phyloP scores from a whole-genome alignment of 495 filamentous ascomycete species.

The Neurospora sp. region DNA sequence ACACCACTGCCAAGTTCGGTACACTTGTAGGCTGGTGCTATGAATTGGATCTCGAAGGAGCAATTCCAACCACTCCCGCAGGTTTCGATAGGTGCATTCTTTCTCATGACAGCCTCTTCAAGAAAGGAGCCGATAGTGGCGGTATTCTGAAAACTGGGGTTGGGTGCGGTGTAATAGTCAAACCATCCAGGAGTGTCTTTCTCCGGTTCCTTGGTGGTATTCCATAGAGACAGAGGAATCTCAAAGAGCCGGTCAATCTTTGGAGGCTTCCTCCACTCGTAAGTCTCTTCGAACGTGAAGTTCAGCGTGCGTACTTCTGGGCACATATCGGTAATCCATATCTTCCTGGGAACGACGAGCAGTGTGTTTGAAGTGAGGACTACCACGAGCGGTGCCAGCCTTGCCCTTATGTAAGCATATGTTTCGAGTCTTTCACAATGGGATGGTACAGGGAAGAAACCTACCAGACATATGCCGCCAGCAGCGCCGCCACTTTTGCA shows the following conservation, averaged over 20 bases:
- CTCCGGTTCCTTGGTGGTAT: slow-evolving; percentile 18
- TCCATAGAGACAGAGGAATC: slow-evolving; percentile 24
- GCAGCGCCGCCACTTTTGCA: slow-evolving; percentile 21
- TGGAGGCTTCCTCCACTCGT: slow-evolving; percentile 24
- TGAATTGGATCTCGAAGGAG: slow-evolving; percentile 23
- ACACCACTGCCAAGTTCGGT: slow-evolving; percentile 25
- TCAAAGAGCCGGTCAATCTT: slow-evolving; percentile 19
- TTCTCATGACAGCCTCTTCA: slow-evolving; percentile 17
- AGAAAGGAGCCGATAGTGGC: slow-evolving; percentile 23
- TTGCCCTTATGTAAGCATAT: slow-evolving; percentile 10
- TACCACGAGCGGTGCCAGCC: slow-evolving; percentile 24
- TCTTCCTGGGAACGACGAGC: slow-evolving; percentile 12
- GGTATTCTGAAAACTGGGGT: slow-evolving; percentile 15
- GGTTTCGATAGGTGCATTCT: slow-evolving; percentile 18
- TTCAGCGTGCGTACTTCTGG: slow-evolving; percentile 24
- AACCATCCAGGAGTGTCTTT: slow-evolving; percentile 18
- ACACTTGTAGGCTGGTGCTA: slow-evolving; percentile 27
- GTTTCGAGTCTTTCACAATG: background rate
- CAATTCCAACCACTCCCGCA: slow-evolving; percentile 32
- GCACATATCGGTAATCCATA: slow-evolving; percentile 4
- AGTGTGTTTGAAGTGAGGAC: slow-evolving; percentile 30
- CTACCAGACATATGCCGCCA: slow-evolving; percentile 28
- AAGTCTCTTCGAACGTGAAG: slow-evolving; percentile 24
- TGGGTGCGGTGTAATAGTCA: slow-evolving; percentile 27
- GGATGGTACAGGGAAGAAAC: background rate